Base-by-base conservation (phyloP, 371 early-diverging fungal species). In the Blakeslea trispora region DNA sequence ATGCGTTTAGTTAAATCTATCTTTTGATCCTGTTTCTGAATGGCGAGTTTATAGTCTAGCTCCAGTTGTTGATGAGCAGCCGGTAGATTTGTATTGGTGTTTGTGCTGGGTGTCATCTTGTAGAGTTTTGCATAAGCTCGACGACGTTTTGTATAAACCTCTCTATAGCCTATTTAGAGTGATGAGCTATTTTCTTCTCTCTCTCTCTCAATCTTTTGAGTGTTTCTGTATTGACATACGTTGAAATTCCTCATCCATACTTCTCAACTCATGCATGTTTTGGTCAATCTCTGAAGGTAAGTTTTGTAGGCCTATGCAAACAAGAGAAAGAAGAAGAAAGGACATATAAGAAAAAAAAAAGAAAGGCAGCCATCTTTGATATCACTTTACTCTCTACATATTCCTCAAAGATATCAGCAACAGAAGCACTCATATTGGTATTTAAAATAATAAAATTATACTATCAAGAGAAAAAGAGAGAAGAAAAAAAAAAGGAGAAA, bases 171-270 rank as follows among this genome's bases (percentile, higher is more conserved):
- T 67, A 51, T 50, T n/a, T n/a, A n/a, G n/a, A 5, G 34, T 5
- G 23, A 15, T 22, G 1, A 32, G 19, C 15, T 21, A 0, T 21
- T 43, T 11, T 47, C n/a, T n/a, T n/a, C n/a, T n/a, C n/a, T n/a
- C n/a, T n/a, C n/a, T n/a, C n/a, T n/a, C n/a, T n/a, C n/a, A 15
- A 28, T 41, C 44, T 42, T 19, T 37, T 21, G 11, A 44, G 45
- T 15, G 21, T 41, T 40, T 43, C 23, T 32, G 13, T 58, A 45
- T 44, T 42, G 35, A 48, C 46, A 14, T 61, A 55, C 45, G 57
- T 70, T 78, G 80, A 49, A 76, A 76, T 50, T 79, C 77, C 57
- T 79, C 80, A 53, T 79, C 80, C 80, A 79, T 79, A 39, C 72
- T 62, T 53, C 80, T 72, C 24, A 79, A 57, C 37, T 79, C 80